Conservation (phyloP, 1,139 yeast genomes). For the Zhuliangozyma blackwelliae region DNA sequence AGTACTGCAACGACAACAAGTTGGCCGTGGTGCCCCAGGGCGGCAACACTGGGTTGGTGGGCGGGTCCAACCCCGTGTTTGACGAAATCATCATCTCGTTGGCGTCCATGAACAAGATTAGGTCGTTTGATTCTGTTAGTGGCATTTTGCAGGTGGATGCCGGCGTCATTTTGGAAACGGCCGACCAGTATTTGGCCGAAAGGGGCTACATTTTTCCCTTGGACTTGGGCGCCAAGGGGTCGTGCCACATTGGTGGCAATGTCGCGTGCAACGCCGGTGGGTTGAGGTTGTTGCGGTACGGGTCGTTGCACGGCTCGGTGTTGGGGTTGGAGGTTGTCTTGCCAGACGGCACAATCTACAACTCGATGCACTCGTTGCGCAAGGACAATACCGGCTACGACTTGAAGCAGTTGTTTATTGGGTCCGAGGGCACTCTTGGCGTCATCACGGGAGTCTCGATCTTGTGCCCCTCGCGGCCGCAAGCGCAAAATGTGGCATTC, state of each 20-base stretch:
- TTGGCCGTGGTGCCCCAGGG: conserved; percentile 96
- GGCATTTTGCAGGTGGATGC: conserved; percentile 90
- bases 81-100: conserved; percentile 82
- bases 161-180: conserved; percentile 83
- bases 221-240: conserved; percentile 95
- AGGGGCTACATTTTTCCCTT: conserved; percentile 87
- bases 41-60: conserved; percentile 95
- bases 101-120: conserved; percentile 67
- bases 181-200: conserved; percentile 76
- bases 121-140: conserved; percentile 75
- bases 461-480: conserved; percentile 89
- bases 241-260: conserved; percentile 94
- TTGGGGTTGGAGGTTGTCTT: conserved; percentile 89
- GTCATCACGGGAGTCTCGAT: conserved; percentile 86
- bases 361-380: conserved; percentile 77
- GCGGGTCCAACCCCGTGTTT: conserved; percentile 90
- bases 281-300: conserved; percentile 78
- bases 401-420: conserved; percentile 85
- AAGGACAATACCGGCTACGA: conserved; percentile 96
- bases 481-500: conserved; percentile 82
- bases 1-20: conserved; percentile 73
- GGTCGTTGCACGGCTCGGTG: conserved; percentile 89
- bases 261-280: conserved; percentile 99
- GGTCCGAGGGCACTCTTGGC: conserved; percentile 90
- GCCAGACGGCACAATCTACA: conserved; percentile 80